Percentiles rank a stretch among this genome's conserved stretches.
phyloP scores from a whole-genome alignment of 768 basidiomycete genomes.

The Trametes punicea region DNA sequence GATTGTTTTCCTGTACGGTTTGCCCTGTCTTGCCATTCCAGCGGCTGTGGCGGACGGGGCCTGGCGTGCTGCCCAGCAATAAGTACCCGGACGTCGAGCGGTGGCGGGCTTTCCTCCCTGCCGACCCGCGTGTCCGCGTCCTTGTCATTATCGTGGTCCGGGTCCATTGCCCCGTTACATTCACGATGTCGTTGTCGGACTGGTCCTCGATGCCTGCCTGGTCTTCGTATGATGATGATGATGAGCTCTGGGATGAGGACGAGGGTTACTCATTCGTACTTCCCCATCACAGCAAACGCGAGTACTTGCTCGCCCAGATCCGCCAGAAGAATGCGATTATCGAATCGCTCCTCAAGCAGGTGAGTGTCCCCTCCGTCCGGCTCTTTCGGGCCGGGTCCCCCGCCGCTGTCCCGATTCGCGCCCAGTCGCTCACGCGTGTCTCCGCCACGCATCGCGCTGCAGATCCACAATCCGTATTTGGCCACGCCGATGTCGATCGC shows the following conservation, averaged over 20 bases:
- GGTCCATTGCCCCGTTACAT: not conserved
- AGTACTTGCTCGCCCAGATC: slow-evolving; percentile 82
- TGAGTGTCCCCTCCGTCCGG: slow-evolving; percentile 27
- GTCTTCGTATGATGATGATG: not conserved
- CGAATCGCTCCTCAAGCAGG: slow-evolving; percentile 81
- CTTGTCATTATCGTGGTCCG: not conserved
- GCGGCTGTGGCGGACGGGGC: slow-evolving; percentile 5
- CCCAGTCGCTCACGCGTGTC: not conserved
- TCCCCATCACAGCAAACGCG: slow-evolving; percentile 64
- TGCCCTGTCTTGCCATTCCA: not conserved
- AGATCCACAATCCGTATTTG: slow-evolving; percentile 79
- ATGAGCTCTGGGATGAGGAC: slow-evolving; percentile 19
- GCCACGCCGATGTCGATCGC: slow-evolving; percentile 79
- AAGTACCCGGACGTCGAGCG: slow-evolving; percentile 4
- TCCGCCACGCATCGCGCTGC: not conserved
- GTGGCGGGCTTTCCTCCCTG: slow-evolving; percentile 4
- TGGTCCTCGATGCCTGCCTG: slow-evolving; percentile 3
- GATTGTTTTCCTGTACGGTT: not conserved
- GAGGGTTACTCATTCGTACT: slow-evolving; percentile 23
- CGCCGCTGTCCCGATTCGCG: not conserved
- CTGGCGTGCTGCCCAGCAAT: slow-evolving; percentile 1
- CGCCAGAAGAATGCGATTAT: slow-evolving; percentile 87
- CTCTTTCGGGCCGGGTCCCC: not conserved
- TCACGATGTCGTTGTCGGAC: slow-evolving; percentile 2
- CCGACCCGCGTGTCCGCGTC: not conserved